A percentile compares a stretch with the other conserved stretches of the same genome.
Conservation (phyloP, 805 yeast species). For the Candida pini region DNA sequence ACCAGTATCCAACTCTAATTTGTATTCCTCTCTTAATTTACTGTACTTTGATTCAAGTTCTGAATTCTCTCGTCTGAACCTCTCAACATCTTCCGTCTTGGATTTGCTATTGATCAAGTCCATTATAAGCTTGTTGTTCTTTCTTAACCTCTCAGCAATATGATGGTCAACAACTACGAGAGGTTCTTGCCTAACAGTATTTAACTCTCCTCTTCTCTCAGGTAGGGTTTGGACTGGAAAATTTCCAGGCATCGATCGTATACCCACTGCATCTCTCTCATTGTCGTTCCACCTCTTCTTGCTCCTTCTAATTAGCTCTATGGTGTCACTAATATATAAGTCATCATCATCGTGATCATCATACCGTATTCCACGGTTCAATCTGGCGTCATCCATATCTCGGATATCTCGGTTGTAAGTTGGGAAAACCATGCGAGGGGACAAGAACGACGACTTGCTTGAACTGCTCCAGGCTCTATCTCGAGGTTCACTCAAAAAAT, state of each 20-base stretch:
- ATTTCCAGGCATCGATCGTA: constrained; percentile 13
- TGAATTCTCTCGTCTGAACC: constrained; percentile 10
- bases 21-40: constrained; percentile 20
- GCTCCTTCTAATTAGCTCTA: constrained; percentile 15
- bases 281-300: constrained; percentile 9
- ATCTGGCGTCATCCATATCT: neutral
- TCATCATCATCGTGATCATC: constrained; percentile 10
- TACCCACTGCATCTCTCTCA: constrained; percentile 8
- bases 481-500: no score
- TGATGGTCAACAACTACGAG: no score
- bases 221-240: constrained; percentile 6
- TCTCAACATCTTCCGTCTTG: no score
- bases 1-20: constrained; percentile 16
- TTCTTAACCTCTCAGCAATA: constrained; percentile 5
- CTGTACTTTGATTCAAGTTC: constrained; percentile 14
- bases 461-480: no score
- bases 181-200: no score
- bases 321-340: constrained; percentile 17
- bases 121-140: constrained; percentile 9
- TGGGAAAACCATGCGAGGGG: no score
- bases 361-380: no score
- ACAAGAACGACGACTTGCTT: no score
- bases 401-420: neutral
- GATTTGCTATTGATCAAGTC: constrained; percentile 9
- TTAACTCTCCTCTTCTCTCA: neutral